phyloP scores from a whole-genome alignment of 169 alveolate genomes.

The Plasmodium adleri region DNA sequence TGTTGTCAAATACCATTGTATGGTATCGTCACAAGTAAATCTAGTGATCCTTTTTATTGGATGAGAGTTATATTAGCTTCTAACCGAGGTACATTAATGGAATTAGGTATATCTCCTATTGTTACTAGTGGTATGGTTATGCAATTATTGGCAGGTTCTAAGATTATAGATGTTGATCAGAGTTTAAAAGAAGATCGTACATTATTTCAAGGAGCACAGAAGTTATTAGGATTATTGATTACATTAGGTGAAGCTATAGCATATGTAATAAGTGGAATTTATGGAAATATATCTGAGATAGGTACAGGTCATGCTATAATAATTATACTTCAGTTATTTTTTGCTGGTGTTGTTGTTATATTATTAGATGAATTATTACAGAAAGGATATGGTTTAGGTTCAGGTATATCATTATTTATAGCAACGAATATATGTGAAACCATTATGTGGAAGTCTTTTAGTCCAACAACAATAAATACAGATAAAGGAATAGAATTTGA shows the following conservation, averaged over 20 bases:
- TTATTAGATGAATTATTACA: slow-evolving; percentile 98
- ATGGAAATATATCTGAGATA: slow-evolving; percentile 97
- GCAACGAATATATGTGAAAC: slow-evolving; percentile 99
- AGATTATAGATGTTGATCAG: slow-evolving; percentile 98
- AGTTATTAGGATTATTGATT: slow-evolving; percentile 97
- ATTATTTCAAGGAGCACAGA: slow-evolving; percentile 97
- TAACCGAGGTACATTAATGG: slow-evolving; percentile 99
- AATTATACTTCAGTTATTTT: slow-evolving; percentile 96
- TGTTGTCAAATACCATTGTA: slow-evolving; percentile 99
- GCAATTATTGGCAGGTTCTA: slow-evolving; percentile 99
- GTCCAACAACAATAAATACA: slow-evolving; percentile 99
- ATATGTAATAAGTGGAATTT: slow-evolving; percentile 98
- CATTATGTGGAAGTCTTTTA: slow-evolving; percentile 98
- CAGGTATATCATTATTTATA: slow-evolving; percentile 99
- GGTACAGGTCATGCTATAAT: slow-evolving; percentile 98
- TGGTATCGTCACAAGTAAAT: slow-evolving; percentile 96
- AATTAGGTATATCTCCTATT: slow-evolving; percentile 98
- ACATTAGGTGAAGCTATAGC: slow-evolving; percentile 99
- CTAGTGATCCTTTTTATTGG: slow-evolving; percentile 99
- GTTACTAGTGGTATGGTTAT: slow-evolving; percentile 99
- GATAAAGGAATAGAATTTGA: slow-evolving; percentile 98
- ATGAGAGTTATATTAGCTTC: slow-evolving; percentile 99
- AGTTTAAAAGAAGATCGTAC: slow-evolving; percentile 98
- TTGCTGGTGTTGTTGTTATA: slow-evolving; percentile 99
- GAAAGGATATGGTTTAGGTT: slow-evolving; percentile 99